Evolutionary conservation across 495 filamentous ascomycete species (phyloP), one percentile per base, ranked within the genome.

Genomic region (Cercophora scortea): DNA sequence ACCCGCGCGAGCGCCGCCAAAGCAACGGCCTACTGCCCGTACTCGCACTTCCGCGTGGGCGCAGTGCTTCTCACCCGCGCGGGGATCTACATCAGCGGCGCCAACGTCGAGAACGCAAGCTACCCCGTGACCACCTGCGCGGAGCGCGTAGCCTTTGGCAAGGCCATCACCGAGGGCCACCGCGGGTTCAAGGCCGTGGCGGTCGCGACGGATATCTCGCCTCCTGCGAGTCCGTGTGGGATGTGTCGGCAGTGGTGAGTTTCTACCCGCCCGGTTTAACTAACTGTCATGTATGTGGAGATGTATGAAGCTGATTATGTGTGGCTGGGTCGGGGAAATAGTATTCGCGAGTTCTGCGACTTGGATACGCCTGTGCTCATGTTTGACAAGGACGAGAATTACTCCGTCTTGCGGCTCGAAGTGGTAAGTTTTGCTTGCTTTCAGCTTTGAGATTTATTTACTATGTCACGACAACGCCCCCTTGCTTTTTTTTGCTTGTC

Each of bases 51-150:
- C 81, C 89, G 81, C 40, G 93, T 98, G 56, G 93, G 93, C 52
- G 84, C 87, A 44, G 82, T 85, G 34, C 69, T 98, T 49, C 81
- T 98, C 52, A 82, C 83, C 15, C 54, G 70, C 16, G 74, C 78
- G 25, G 81, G 76, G n/a, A 70, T 72, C 47, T 86, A 78, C 51
- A 54, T 89, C 58, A 63, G 70, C 44, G 93, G 93, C 17, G 90
- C 86, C 44, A 98, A 98, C 68, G 82, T 98, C 32, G 93, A 98
- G 71, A 97, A 97, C 67, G 93, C 88, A 1, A 77, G 84, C 19
- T 97, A 95, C 63, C 91, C 92, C 6, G 90, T 96, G 17, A 87
- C 88, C 0, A 92, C 87, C 0, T 98, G 93, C 64, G 93, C 93
- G n/a, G 93, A 97, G 78, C 75, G 90, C 35, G 86, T 88, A 10